Evolutionary conservation across 179 eudicot species (phyloP).

Genomic region (Silene noctiflora): DNA sequence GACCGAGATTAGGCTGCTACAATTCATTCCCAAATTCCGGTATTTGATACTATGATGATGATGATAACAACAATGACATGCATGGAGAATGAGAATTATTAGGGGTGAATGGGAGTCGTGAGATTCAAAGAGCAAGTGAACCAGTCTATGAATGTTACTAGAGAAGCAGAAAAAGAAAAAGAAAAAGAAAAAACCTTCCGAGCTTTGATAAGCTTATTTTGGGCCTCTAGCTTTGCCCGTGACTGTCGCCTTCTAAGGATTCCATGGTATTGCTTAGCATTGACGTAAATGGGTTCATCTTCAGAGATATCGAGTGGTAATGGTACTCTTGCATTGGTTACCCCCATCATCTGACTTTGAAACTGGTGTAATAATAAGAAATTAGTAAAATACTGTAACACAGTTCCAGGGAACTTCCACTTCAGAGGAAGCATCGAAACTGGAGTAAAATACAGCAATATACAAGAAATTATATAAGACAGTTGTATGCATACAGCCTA

Average conservation of each 20-base stretch:
- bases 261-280: constrained; percentile 74
- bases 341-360: constrained; percentile 51
- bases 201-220: constrained; percentile 68
- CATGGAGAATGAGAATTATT: background rate
- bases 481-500: background rate
- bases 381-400: background rate
- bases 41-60: background rate
- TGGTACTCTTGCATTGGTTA: constrained; percentile 57
- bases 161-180: background rate
- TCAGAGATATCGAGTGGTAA: constrained; percentile 60
- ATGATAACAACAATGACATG: background rate
- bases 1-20: background rate
- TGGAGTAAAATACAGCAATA: background rate
- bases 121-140: background rate
- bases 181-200: constrained; percentile 42
- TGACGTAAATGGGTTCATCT: constrained; percentile 76
- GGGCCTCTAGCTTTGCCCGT: constrained; percentile 77
- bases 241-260: constrained; percentile 71
- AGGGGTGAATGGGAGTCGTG: background rate
- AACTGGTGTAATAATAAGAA: constrained; percentile 25
- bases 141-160: background rate
- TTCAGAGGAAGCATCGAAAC: background rate
- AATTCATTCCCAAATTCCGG: too few species aligned
- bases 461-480: background rate
- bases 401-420: background rate